Percentiles rank a stretch among this genome's conserved stretches.
phyloP scores from a whole-genome alignment of 352 stramenopile species.

The Blastocystis sp. region DNA sequence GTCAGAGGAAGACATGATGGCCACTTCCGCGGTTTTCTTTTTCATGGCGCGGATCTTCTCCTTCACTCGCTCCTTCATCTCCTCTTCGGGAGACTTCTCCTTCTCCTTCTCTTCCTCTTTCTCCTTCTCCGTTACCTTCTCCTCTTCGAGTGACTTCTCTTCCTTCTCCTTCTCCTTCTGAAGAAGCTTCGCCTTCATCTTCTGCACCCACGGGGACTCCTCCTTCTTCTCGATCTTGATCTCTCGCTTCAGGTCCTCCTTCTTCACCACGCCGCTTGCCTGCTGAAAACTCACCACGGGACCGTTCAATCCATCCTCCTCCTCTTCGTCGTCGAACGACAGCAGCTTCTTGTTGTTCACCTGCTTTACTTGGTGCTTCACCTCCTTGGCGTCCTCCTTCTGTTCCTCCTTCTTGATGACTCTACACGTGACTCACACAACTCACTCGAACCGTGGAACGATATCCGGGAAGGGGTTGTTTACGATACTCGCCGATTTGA shows the following conservation, averaged over 20 bases:
- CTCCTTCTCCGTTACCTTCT: slow-evolving; percentile 75
- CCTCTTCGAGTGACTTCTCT: slow-evolving; percentile 75
- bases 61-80: slow-evolving; percentile 76
- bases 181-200: slow-evolving; percentile 70
- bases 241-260: slow-evolving; percentile 13
- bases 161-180: slow-evolving; percentile 79
- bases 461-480: slow-evolving; percentile 90
- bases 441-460: slow-evolving; percentile 81
- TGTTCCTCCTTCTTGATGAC: slow-evolving; percentile 27
- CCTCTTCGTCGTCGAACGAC: slow-evolving; percentile 89
- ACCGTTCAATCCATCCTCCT: not conserved
- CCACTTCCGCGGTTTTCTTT: slow-evolving; percentile 10
- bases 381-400: slow-evolving; percentile 78
- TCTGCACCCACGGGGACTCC: slow-evolving; percentile 75
- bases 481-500: slow-evolving; percentile 78
- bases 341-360: slow-evolving; percentile 88
- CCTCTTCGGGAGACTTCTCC: slow-evolving; percentile 71
- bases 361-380: slow-evolving; percentile 86
- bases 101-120: slow-evolving; percentile 78
- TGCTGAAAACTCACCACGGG: slow-evolving; percentile 44
- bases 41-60: slow-evolving; percentile 60
- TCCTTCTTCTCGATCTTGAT: slow-evolving; percentile 58
- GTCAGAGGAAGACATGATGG: not conserved
- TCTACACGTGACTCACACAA: slow-evolving; percentile 73
- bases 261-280: not conserved